Evolutionary conservation across 148 eudicot genomes (phyloP), one percentile per base, ranked within the genome.

Genomic region (Rhododendron mucronatum): DNA sequence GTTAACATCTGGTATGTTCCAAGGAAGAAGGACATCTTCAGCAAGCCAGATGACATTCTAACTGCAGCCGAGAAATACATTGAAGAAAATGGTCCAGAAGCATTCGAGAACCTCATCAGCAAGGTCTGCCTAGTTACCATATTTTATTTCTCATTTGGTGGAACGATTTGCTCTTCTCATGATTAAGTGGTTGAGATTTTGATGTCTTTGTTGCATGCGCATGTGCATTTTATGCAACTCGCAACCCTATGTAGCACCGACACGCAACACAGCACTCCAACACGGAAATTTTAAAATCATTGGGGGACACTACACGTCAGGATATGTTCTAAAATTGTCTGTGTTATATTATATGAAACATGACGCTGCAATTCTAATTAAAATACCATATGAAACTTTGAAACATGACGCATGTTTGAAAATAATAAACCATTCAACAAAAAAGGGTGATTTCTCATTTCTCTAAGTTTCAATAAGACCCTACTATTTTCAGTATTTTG

Each of bases 1-100:
- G 91, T 93, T 53, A 95, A 95, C 89, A 86, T 94, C 47, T 94
- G 94, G 96, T 94, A 95, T 86, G 88, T 95, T 53, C 97, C 98
- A 7, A 84, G 92, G 84, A 95, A 94, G 92, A 94, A 95, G 86
- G 96, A 91, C 76, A 55, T 86, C 47, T 90, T 92, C 88, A 85
- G 88, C 79, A 90, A 93, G 55, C 92, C 83, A 23, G 97, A 96
- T 57, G 99, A 96, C 87, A 91, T 95, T 75, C 88, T 94, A 82
- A 90, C 94, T 73, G 94, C 98, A 41, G 98, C 95, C 0, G 93
- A 95, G 91, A 95, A 91, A 85, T 97, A 97, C 88, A 92, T 94
- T 5, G 84, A 90, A 75, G 95, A 97, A 87, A 88, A 94, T 84
- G 98, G 95, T 57, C 84, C 95, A 9, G 93, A 91, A 78, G 95